These are phyloP conservation scores for Rosa chinensis DNA, from an alignment of 306 rosid species.

Conservation along the genomic window DNA sequence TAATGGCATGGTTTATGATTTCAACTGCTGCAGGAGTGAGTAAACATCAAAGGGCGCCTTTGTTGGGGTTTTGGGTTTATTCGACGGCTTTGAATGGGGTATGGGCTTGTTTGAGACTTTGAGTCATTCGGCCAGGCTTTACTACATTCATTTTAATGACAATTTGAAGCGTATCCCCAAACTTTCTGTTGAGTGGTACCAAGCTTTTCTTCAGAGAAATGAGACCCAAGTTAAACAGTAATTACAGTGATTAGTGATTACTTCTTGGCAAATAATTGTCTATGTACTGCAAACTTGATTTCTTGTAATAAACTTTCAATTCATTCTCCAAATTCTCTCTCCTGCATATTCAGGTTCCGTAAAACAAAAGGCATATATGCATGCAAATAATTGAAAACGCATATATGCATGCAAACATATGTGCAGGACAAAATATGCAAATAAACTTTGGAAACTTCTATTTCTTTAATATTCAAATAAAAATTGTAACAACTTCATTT, in stretches of 20 bases:
- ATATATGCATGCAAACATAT: too few species aligned
- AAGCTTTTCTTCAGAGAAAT: not conserved
- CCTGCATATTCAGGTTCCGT: too few species aligned
- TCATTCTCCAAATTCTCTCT: too few species aligned
- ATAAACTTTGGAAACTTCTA: too few species aligned
- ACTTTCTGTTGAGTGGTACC: not conserved
- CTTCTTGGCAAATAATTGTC: too few species aligned
- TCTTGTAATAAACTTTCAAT: too few species aligned
- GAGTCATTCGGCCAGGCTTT: not conserved
- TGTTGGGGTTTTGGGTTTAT: not conserved
- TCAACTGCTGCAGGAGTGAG: not conserved
- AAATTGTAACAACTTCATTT: too few species aligned
- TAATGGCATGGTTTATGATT: not conserved
- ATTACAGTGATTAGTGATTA: not conserved
- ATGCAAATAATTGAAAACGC: too few species aligned
- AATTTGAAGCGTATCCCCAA: not conserved
- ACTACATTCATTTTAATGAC: not conserved
- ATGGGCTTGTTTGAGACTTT: not conserved
- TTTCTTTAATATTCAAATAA: too few species aligned
- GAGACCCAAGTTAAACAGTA: not conserved
- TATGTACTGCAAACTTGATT: too few species aligned
- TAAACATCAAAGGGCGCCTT: slow-evolving; percentile 3
- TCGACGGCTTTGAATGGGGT: slow-evolving; percentile 13
- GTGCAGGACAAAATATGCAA: too few species aligned
- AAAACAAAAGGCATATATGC: too few species aligned